A percentile compares a stretch with the other conserved stretches of the same genome.
phyloP scores from a whole-genome alignment of 148 eudicot genomes.

The Suaeda aralocaspica region DNA sequence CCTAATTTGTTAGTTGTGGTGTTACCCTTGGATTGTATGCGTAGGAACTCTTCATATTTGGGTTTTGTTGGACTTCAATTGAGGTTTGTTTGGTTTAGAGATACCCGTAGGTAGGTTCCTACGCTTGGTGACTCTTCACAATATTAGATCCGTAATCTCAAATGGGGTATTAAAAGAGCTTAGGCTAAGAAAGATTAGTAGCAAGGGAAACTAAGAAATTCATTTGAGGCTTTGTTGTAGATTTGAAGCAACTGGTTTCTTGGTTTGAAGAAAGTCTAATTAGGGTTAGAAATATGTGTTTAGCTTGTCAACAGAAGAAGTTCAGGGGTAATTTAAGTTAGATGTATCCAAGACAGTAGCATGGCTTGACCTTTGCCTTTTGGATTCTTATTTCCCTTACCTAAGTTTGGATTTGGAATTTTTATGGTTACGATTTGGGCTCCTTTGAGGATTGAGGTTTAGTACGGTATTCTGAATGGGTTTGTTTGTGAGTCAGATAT shows the following conservation, averaged over 20 bases:
- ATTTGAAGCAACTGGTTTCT: too few species aligned
- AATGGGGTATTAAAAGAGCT: neutral
- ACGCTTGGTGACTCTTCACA: too few species aligned
- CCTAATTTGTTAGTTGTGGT: too few species aligned
- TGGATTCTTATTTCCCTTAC: too few species aligned
- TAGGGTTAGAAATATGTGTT: neutral
- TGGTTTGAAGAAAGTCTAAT: neutral
- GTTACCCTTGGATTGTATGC: too few species aligned
- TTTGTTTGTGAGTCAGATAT: neutral
- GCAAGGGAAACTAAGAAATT: neutral
- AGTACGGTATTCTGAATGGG: neutral
- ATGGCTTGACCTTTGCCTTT: too few species aligned
- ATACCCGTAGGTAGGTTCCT: too few species aligned
- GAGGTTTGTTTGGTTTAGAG: too few species aligned
- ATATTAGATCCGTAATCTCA: neutral
- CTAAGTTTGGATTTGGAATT: neutral
- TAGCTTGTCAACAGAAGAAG: neutral
- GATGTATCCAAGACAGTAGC: too few species aligned
- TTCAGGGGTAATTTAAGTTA: neutral
- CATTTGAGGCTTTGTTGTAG: too few species aligned
- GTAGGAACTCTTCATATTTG: too few species aligned
- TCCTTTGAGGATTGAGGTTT: neutral
- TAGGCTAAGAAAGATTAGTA: neutral
- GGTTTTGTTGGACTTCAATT: too few species aligned
- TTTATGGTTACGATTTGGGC: neutral